Percentiles rank a stretch among this genome's conserved stretches.
Evolutionary conservation across 2,329 filamentous ascomycete genomes (phyloP).

Genomic region (Clathrospora elynae): DNA sequence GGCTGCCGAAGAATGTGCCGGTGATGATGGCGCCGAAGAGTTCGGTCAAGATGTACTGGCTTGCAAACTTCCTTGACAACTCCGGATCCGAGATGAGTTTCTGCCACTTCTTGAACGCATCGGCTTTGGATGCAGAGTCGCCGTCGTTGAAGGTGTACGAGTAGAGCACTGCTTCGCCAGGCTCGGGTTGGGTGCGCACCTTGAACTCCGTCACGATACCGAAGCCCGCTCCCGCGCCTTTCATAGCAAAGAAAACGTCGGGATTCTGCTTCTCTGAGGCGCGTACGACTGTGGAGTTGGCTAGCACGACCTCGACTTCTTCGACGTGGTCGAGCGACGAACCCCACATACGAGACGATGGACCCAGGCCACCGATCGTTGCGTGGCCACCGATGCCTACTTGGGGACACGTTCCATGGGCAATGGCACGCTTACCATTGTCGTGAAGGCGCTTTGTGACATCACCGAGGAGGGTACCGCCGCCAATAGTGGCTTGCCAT

Average conservation of each 20-base stretch:
- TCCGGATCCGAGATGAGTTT: slow-evolving; percentile 38
- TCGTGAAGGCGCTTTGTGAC: slow-evolving; percentile 44
- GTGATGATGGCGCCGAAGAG: slow-evolving; percentile 37
- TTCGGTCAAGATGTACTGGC: slow-evolving; percentile 40
- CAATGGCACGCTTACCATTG: slow-evolving; percentile 50
- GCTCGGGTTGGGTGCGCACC: slow-evolving; percentile 45
- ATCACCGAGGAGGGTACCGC: slow-evolving; percentile 56
- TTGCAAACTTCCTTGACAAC: slow-evolving; percentile 43
- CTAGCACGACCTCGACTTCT: slow-evolving; percentile 48
- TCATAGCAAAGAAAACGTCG: slow-evolving; percentile 52
- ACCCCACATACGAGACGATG: slow-evolving; percentile 43
- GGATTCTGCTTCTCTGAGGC: slow-evolving; percentile 45
- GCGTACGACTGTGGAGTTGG: slow-evolving; percentile 48
- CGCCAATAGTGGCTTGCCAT: slow-evolving; percentile 55
- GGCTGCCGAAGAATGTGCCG: slow-evolving; percentile 43
- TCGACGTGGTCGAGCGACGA: slow-evolving; percentile 42
- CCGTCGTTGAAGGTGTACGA: slow-evolving; percentile 40
- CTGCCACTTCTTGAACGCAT: slow-evolving; percentile 46
- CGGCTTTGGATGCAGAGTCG: slow-evolving; percentile 27
- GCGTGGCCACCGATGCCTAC: slow-evolving; percentile 47
- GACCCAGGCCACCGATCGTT: slow-evolving; percentile 46
- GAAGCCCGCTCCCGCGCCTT: slow-evolving; percentile 51
- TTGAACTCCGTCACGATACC: slow-evolving; percentile 51
- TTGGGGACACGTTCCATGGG: slow-evolving; percentile 53
- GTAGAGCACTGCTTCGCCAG: slow-evolving; percentile 40